Base-by-base conservation (phyloP, 257 asterid species). In the Solanum rostratum region DNA sequence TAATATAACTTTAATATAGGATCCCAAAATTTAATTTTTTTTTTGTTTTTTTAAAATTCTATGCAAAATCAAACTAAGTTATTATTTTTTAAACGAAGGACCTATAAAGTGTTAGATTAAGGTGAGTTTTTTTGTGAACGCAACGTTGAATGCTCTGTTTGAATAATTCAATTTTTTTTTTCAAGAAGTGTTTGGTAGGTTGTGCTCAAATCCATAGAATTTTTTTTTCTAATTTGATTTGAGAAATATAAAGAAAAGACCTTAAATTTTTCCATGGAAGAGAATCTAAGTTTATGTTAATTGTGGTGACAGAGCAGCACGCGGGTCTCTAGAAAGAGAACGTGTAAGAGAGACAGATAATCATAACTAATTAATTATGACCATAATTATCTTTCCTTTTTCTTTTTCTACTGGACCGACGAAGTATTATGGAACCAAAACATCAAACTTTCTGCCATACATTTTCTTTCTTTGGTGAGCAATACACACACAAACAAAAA, bases 261-360 rank as follows among this genome's bases (percentile, higher is more conserved):
- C 7, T 29, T 78, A 50, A 50, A 50, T 27, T 1, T 78, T 27
- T 50, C 2, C 82, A 78, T 78, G 16, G 82, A 50, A 59, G 29
- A 78, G 63, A 78, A 78, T 78, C 82, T 49, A 50, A 24, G 39
- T 76, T 76, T 50, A 78, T 50, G 82, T 50, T 78, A 27, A 78
- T 27, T 24, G 18, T 49, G 82, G 37, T 33, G 37, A 33, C 82
- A 78, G 82, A 78, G 29, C 22, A 78, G 82, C 82, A 78, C 82
- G 82, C 63, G 63, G 82, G 82, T 29, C 45, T 78, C 82, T 78
- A 78, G 82, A 78, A 50, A 78, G 45, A 49, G 82, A 76, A 50
- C 45, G 45, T 76, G 82, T 76, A 76, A 76, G 82, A 78, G 63
- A 78, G 63, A 50, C 46, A 46, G 63, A 78, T 50, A 78, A 78